Base-by-base conservation (phyloP, 371 early-diverging fungal species). In the Dipsacomyces acuminosporus region DNA sequence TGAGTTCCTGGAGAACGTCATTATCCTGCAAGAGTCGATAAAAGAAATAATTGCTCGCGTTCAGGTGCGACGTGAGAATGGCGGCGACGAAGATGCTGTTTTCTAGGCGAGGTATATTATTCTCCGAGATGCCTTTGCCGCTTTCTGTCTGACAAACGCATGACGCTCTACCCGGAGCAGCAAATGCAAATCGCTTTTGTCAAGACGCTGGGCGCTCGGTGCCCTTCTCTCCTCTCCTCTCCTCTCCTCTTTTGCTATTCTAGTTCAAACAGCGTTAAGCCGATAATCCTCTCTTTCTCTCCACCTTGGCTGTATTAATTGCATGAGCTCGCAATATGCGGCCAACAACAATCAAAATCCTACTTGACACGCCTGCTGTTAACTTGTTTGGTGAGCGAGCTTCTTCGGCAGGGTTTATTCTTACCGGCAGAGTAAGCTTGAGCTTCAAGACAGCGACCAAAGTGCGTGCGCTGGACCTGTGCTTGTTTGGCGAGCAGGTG, bases 21-120 rank as follows among this genome's bases (percentile, higher is more conserved):
- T 96, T 15, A 88, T 94, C 23, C 56, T 96, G 48, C 91, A 96
- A 58, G 96, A 96, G 74, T 79, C 84, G 5, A 84, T 89, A 26
- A 94, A 94, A 61, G 96, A 96, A 61, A 69, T 93, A 8, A 80
- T 94, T 7, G 90, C 93, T 14, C 78, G 87, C 19, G 75, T 93
- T 51, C 89, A 89, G 64, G 87, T 88, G 21, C 82, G 89, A 23
- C 73, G 87, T 49, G 85, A 85, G 53, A 61, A 82, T 35, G 89
- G 91, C n/a, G 79, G 86, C 20, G 91, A 90, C 66, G 78, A 81
- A 55, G 80, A 67, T 51, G 62, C 74, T n/a, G 47, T 73, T 23
- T 48, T 46, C 11, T 59, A 49, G 35, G 4, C 8, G 8, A 25
- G n/a, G n/a, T 20, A 33, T 11, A 14, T 26, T 9, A 6, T 3